Percentiles rank a stretch among this genome's conserved stretches.
phyloP scores from a whole-genome alignment of 768 basidiomycete genomes.

The Tubosaeta sp. region DNA sequence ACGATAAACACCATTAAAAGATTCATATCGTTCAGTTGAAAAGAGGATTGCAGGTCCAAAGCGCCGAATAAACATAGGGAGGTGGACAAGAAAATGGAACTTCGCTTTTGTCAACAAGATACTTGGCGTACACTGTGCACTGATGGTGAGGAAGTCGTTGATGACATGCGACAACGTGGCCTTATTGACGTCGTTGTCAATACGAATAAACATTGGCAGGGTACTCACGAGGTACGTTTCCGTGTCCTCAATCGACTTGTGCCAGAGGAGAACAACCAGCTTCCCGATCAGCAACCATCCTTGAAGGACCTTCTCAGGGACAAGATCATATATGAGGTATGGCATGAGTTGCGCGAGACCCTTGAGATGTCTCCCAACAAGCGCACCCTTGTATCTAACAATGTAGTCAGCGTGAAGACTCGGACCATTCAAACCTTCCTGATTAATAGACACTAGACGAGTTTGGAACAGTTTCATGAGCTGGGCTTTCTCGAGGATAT shows the following conservation, averaged over 20 bases:
- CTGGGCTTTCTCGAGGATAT: slow-evolving; percentile 21
- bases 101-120: neutral
- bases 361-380: slow-evolving; percentile 34
- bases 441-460: slow-evolving; percentile 25
- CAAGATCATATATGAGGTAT: slow-evolving; percentile 30
- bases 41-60: neutral
- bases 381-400: slow-evolving; percentile 23
- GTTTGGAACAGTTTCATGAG: slow-evolving; percentile 18
- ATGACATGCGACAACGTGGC: neutral
- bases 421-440: neutral
- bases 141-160: neutral
- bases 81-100: neutral
- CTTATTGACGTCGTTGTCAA: too few species aligned
- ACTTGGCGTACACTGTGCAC: neutral
- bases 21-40: neutral
- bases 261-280: slow-evolving; percentile 39
- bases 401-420: slow-evolving; percentile 26
- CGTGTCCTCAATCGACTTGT: slow-evolving; percentile 21
- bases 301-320: slow-evolving; percentile 16
- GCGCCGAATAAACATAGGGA: neutral
- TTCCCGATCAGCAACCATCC: slow-evolving; percentile 32
- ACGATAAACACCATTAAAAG: neutral
- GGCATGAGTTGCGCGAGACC: slow-evolving; percentile 29
- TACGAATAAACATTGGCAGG: neutral
- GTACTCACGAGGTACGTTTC: neutral